Evolutionary conservation across 2,329 filamentous ascomycete species (phyloP).

Genomic region (Calonectria crousiana): DNA sequence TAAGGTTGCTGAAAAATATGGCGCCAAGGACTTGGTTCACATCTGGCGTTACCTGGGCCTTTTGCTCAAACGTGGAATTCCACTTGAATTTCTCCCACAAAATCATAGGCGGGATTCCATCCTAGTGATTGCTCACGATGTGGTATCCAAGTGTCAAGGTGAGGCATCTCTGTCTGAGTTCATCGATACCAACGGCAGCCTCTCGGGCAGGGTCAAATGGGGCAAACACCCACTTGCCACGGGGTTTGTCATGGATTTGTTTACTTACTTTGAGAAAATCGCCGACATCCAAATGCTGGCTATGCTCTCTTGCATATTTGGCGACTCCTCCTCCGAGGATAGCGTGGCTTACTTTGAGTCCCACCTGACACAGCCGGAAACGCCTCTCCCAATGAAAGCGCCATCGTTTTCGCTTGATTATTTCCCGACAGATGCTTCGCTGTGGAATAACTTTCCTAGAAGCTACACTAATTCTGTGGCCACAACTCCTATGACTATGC

Average conservation of each 20-base stretch:
- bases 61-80: constrained; percentile 81
- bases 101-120: constrained; percentile 69
- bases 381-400: constrained; percentile 73
- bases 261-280: constrained; percentile 71
- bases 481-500: constrained; percentile 68
- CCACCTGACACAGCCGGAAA: constrained; percentile 69
- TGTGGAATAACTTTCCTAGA: constrained; percentile 65
- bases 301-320: constrained; percentile 78
- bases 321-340: constrained; percentile 68
- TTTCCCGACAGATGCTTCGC: constrained; percentile 69
- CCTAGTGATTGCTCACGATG: constrained; percentile 76
- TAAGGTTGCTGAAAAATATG: constrained; percentile 77
- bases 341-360: constrained; percentile 69
- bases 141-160: constrained; percentile 55
- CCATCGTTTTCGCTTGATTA: constrained; percentile 76
- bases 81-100: constrained; percentile 72
- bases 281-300: constrained; percentile 78
- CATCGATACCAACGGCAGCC: constrained; percentile 36
- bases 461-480: constrained; percentile 67
- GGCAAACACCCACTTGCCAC: constrained; percentile 73
- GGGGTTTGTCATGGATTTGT: constrained; percentile 72
- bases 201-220: constrained; percentile 76
- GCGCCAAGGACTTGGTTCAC: constrained; percentile 78
- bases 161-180: constrained; percentile 28
- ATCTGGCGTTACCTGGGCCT: constrained; percentile 87